Evolutionary conservation across 495 filamentous ascomycete species (phyloP).

Genomic region (Aspergillus nidulans): DNA sequence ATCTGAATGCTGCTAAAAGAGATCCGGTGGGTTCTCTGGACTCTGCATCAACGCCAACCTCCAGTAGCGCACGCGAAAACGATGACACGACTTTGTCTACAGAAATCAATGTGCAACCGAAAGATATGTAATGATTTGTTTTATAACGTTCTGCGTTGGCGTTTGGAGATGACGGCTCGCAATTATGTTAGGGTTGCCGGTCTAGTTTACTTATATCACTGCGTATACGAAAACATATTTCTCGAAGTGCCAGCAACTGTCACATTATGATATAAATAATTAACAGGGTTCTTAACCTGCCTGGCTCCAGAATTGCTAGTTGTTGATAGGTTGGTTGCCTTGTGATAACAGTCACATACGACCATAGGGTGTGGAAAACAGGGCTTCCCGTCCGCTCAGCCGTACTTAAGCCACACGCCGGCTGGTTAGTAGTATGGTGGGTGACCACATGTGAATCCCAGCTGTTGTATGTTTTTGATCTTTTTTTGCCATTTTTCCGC

Average conservation of each 20-base stretch:
- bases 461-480: too few species aligned
- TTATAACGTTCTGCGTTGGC: constrained; percentile 1
- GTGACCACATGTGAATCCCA: not conserved
- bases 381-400: too few species aligned
- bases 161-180: constrained; percentile 6
- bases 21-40: constrained; percentile 10
- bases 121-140: constrained; percentile 7
- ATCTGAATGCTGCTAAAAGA: constrained; percentile 21
- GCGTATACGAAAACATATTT: not conserved
- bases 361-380: too few species aligned
- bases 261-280: too few species aligned
- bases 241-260: not conserved
- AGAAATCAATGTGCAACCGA: constrained; percentile 11
- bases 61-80: constrained; percentile 16
- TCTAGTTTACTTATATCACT: not conserved
- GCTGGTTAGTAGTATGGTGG: not conserved
- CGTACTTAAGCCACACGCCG: too few species aligned
- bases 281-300: too few species aligned
- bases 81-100: constrained; percentile 10
- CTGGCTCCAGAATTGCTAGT: too few species aligned
- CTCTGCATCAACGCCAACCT: constrained; percentile 13
- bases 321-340: too few species aligned
- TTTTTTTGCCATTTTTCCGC: too few species aligned
- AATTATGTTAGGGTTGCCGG: not conserved
- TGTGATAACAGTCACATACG: too few species aligned